phyloP scores from a whole-genome alignment of 208 protist species.

The Leishmania guyanensis region DNA sequence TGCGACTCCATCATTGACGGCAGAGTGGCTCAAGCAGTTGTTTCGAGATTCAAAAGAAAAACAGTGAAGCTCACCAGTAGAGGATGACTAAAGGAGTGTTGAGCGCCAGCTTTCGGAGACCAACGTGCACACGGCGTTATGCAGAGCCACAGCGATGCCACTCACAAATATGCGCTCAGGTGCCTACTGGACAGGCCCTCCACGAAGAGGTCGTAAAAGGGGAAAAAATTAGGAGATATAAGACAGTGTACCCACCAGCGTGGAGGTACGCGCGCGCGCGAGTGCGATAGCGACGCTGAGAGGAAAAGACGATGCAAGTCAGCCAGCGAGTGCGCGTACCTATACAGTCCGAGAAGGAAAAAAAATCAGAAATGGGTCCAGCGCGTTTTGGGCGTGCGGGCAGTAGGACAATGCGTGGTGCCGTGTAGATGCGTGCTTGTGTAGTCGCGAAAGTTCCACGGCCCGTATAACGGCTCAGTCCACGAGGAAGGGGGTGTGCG shows the following conservation, averaged over 20 bases:
- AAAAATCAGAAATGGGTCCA: neutral
- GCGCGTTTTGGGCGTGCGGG: neutral
- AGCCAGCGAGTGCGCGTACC: neutral
- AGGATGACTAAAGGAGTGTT: neutral
- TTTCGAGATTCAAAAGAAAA: neutral
- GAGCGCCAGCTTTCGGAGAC: neutral
- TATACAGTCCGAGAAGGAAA: neutral
- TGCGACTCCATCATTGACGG: slow-evolving; percentile 66
- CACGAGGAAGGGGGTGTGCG: neutral
- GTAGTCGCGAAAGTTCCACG: neutral
- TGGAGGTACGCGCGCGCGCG: neutral
- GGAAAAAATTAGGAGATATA: neutral
- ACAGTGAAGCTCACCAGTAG: neutral
- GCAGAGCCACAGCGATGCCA: neutral
- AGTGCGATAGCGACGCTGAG: neutral
- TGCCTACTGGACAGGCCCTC: neutral
- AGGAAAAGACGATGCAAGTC: neutral
- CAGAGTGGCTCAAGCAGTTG: neutral
- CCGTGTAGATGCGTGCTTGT: neutral
- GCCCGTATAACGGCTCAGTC: neutral
- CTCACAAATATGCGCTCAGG: neutral
- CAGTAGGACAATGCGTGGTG: neutral
- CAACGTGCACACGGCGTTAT: neutral
- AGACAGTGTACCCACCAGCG: neutral
- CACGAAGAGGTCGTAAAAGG: neutral